Evolutionary conservation across 2,329 filamentous ascomycete genomes (phyloP).

Genomic region (Fusarium nurragi): DNA sequence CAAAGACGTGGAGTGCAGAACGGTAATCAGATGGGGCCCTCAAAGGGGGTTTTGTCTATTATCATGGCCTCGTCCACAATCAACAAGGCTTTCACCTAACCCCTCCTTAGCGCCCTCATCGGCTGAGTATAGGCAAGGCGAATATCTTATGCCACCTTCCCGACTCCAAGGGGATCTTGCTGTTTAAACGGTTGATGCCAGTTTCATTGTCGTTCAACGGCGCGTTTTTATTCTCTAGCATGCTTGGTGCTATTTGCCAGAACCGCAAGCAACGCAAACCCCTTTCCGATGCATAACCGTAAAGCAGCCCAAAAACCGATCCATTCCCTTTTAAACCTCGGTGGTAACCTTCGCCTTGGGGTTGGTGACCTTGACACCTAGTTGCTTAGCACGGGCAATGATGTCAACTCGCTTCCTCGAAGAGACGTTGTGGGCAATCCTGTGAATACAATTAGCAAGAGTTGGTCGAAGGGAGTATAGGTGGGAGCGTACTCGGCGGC

Average conservation of each 20-base stretch:
- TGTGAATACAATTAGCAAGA: conserved; percentile 52
- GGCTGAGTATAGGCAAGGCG: conserved; percentile 13
- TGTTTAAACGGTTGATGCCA: conserved; percentile 37
- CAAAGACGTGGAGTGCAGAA: not conserved
- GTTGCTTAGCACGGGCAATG: conserved; percentile 94
- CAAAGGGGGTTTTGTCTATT: conserved; percentile 33
- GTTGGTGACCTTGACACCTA: conserved; percentile 99
- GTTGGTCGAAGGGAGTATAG: not conserved
- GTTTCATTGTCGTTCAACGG: conserved; percentile 45
- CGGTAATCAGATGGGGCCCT: conserved; percentile 16
- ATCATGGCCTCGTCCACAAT: conserved; percentile 35
- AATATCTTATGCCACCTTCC: conserved; percentile 3
- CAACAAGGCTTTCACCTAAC: conserved; percentile 24
- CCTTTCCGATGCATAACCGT: conserved; percentile 47
- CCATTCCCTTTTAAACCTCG: conserved; percentile 72
- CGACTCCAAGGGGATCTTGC: conserved; percentile 20
- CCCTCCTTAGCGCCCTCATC: conserved; percentile 31
- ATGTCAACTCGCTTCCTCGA: conserved; percentile 99
- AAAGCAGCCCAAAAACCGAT: conserved; percentile 46
- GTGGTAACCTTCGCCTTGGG: conserved; percentile 98
- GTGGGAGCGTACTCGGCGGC: conserved; percentile 86
- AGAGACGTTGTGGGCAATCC: conserved; percentile 97
- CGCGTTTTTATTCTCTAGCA: conserved; percentile 47
- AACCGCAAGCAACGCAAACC: conserved; percentile 47
- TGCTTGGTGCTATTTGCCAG: conserved; percentile 46